Evolutionary conservation across 768 basidiomycete genomes (phyloP), one percentile per base, ranked within the genome.

Genomic region (Boletus tomentosulus): DNA sequence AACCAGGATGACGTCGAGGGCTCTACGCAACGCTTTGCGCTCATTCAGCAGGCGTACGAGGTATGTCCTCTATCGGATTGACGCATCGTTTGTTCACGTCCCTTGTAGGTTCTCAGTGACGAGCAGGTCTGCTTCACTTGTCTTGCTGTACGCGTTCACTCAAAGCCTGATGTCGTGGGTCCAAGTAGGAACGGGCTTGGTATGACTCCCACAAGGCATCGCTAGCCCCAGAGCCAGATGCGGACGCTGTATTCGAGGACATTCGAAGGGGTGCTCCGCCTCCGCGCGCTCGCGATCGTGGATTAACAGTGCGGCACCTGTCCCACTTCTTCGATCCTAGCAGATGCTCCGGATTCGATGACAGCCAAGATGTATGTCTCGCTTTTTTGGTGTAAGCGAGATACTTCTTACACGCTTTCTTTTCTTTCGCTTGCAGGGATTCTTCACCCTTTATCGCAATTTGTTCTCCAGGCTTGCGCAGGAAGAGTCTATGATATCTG

Each of bases 41-140:
- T 81, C 16, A 72, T 99, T 8, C 97, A 98, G 62, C 91, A 96
- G 64, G 97, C 97, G 4, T 98, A 98, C 64, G 97, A 98, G 79
- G 94, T 89, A 58, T 48, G 79, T 37, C 11, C 11, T 31, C 31
- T 33, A 48, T 35, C 12, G 6, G 8, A 4, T 25, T 19, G n/a
- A 12, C 37, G 19, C 28, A 33, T 41, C 39, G 27, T 25, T 22
- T 9, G n/a, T 38, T 55, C 35, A 56, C 13, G 9, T 19, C 24
- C 19, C 33, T 51, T 90, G 47, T 53, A 93, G 92, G 87, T 96
- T 45, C 78, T 98, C 41, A 92, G 91, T 62, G 96, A 98, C 69
- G 92, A 95, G 56, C 93, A 98, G 81, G 93, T 92, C 73, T 72
- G 82, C 58, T 31, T 10, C 42, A 46, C 42, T 54, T 58, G 13